Conservation (phyloP, 2,329 filamentous ascomycete genomes). For the Aureobasidium sp. region DNA sequence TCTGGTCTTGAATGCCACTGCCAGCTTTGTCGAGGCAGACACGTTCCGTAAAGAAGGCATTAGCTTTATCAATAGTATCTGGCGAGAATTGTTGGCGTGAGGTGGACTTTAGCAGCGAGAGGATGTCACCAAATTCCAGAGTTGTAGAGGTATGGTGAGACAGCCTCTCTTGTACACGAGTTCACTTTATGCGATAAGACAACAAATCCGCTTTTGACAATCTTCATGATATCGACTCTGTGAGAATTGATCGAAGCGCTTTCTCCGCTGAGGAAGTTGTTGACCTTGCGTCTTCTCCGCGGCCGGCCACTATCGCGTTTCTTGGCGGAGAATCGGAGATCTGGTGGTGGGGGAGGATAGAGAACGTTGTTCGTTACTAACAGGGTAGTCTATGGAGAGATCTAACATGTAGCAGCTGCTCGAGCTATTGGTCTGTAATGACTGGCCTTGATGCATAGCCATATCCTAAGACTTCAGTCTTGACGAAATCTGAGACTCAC, state of each 20-base stretch:
- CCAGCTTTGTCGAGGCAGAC: conserved; percentile 38
- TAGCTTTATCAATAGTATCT: conserved; percentile 34
- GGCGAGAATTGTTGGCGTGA: conserved; percentile 13
- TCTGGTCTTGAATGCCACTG: conserved; percentile 38
- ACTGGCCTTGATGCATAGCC: neutral
- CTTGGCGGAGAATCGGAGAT: neutral
- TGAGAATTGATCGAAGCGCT: neutral
- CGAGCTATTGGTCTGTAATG: neutral
- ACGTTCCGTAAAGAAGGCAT: conserved; percentile 41
- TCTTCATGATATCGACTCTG: neutral
- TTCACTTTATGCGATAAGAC: neutral
- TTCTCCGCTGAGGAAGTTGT: neutral
- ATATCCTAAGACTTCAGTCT: no score
- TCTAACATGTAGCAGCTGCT: no score
- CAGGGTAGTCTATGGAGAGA: neutral
- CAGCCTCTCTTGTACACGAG: neutral
- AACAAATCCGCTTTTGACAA: neutral
- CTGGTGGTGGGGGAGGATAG: neutral
- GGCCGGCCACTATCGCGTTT: neutral
- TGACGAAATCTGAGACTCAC: no score
- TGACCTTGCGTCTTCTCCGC: neutral
- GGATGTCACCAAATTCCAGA: no score
- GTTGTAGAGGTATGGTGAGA: neutral
- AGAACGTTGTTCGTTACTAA: neutral
- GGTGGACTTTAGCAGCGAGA: neutral